These are phyloP conservation scores for Ceratobasidium sp. DNA, from an alignment of 1,284 basidiomycete genomes.

Conservation along the genomic window DNA sequence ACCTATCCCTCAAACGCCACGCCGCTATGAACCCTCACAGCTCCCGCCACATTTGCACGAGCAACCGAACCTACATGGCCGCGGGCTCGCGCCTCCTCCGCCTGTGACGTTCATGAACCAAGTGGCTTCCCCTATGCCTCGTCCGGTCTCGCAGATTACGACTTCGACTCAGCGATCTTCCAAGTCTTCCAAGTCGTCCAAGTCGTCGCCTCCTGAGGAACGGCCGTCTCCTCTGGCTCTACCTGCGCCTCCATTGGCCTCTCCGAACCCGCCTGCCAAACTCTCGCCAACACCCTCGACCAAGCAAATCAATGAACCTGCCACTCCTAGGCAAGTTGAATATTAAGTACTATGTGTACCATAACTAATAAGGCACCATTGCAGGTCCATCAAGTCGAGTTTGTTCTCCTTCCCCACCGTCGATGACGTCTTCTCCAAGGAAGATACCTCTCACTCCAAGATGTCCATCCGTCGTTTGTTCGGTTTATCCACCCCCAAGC, in stretches of 20 bases:
- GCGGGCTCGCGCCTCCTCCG: not conserved
- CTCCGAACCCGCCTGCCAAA: not conserved
- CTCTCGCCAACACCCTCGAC: not conserved
- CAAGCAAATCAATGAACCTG: not conserved
- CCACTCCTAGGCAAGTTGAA: conserved; percentile 16
- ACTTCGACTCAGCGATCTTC: conserved; percentile 19
- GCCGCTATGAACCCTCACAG: not conserved
- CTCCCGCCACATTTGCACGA: conserved; percentile 29
- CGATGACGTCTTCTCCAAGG: conserved; percentile 36
- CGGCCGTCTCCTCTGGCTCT: not conserved
- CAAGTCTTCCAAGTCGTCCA: too few species aligned
- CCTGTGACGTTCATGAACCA: conserved; percentile 3
- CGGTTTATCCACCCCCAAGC: conserved; percentile 27
- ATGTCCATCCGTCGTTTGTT: conserved; percentile 27
- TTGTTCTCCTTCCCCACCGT: conserved; percentile 23
- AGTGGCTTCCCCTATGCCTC: not conserved
- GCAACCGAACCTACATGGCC: conserved; percentile 20
- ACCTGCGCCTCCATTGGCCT: not conserved
- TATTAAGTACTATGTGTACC: not conserved
- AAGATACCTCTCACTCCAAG: conserved; percentile 26
- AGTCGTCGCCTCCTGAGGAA: conserved; percentile 29
- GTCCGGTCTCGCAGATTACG: conserved; percentile 17
- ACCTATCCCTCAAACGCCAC: not conserved
- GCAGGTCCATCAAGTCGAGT: conserved; percentile 17
- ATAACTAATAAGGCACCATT: not conserved